phyloP scores from a whole-genome alignment of 257 asterid species.

The Schizonepeta tenuifolia region DNA sequence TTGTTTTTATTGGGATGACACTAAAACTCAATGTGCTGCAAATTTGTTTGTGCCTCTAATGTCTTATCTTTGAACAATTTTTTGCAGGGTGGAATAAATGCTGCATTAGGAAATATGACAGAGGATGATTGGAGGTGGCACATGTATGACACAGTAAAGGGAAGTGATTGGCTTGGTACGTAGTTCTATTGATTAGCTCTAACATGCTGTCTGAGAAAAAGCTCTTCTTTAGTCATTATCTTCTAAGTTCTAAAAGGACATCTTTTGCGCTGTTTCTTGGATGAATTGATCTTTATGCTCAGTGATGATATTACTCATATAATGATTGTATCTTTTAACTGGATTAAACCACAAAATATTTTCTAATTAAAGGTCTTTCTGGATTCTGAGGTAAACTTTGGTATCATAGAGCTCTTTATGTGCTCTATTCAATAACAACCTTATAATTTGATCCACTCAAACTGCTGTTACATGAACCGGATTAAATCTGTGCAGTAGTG shows the following conservation, averaged over 20 bases:
- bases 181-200: slow-evolving; percentile 14
- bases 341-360: neutral
- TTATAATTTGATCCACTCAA: neutral
- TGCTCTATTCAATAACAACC: neutral
- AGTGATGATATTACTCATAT: neutral
- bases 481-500: neutral
- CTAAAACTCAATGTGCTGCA: neutral
- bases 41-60: slow-evolving; percentile 21
- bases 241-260: neutral
- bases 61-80: neutral
- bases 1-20: neutral
- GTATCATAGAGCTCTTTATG: neutral
- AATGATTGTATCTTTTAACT: neutral
- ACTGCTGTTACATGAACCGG: neutral
- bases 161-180: slow-evolving; percentile 97
- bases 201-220: neutral
- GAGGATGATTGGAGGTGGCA: slow-evolving; percentile 99
- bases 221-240: slow-evolving; percentile 4
- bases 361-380: slow-evolving; percentile 3
- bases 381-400: neutral
- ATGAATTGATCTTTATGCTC: neutral
- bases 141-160: slow-evolving; percentile 98
- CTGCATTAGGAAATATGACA: slow-evolving; percentile 94
- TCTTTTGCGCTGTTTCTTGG: neutral
- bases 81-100: slow-evolving; percentile 93